Percentiles rank a stretch among this genome's conserved stretches.
Evolutionary conservation across 495 filamentous ascomycete species (phyloP).

Genomic region (Hypoxylon cercidicola): DNA sequence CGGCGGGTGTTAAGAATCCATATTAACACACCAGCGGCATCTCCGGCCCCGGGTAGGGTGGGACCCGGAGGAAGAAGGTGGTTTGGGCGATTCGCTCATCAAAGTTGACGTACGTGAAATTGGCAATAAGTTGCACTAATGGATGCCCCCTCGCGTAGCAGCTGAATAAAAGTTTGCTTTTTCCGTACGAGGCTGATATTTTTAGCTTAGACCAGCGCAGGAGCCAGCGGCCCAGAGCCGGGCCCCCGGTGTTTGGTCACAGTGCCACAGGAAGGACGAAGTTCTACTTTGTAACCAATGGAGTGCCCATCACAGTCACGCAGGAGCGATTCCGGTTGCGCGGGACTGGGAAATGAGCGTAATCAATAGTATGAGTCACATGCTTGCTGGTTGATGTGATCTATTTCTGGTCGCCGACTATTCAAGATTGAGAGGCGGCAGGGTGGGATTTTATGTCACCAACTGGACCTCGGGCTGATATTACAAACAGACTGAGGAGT

Average conservation of each 20-base stretch:
- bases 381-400: not conserved
- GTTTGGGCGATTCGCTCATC: not conserved
- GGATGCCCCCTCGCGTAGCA: constrained; percentile 1
- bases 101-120: not conserved
- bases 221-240: constrained; percentile 19
- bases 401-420: constrained; percentile 36
- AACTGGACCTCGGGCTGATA: constrained; percentile 13
- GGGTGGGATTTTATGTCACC: not conserved
- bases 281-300: constrained; percentile 1
- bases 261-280: constrained; percentile 1
- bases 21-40: too few relatives aligned
- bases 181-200: constrained; percentile 9
- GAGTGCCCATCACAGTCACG: constrained; percentile 19
- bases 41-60: too few relatives aligned
- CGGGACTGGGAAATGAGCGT: constrained; percentile 23
- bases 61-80: too few relatives aligned
- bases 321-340: constrained; percentile 11
- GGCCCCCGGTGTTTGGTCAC: constrained; percentile 9
- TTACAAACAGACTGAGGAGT: too few relatives aligned
- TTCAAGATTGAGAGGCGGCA: constrained; percentile 8
- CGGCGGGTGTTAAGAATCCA: too few relatives aligned
- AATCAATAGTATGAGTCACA: constrained; percentile 14
- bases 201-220: constrained; percentile 24
- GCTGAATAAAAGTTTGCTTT: not conserved
- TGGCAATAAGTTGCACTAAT: constrained; percentile 15